phyloP scores from a whole-genome alignment of 805 yeast species.

The Metschnikowia baotianmanensis region DNA sequence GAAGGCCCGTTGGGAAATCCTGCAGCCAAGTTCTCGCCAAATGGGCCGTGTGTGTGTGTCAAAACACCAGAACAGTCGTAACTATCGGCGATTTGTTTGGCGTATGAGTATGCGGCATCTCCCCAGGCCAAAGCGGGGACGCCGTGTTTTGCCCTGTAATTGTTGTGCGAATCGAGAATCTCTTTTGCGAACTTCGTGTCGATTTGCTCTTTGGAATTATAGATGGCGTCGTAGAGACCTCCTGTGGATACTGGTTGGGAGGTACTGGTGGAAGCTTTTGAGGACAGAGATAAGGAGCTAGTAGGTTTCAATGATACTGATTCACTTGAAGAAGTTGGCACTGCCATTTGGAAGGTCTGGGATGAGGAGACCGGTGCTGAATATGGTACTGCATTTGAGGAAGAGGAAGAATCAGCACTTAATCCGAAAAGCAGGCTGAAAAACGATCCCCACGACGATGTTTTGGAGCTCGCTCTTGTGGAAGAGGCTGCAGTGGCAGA shows the following conservation, averaged over 20 bases:
- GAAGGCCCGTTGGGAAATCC: constrained; percentile 30
- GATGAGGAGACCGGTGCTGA: background rate
- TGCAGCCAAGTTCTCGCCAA: constrained; percentile 42
- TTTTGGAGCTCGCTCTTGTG: background rate
- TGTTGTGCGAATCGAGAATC: constrained; percentile 34
- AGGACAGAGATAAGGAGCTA: background rate
- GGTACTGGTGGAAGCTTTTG: constrained; percentile 1
- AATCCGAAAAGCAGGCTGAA: constrained; percentile 8
- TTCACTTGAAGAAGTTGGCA: too few relatives aligned
- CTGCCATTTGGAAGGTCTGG: too few relatives aligned
- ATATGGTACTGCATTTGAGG: background rate
- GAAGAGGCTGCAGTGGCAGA: background rate
- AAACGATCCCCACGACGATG: constrained; percentile 5
- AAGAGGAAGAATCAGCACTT: background rate
- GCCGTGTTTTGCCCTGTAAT: constrained; percentile 30
- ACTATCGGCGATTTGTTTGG: constrained; percentile 32
- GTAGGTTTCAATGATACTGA: too few relatives aligned
- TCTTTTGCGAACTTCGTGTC: constrained; percentile 29
- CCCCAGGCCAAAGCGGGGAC: constrained; percentile 33
- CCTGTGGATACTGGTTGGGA: constrained; percentile 9
- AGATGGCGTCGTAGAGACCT: constrained; percentile 20
- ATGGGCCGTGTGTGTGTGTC: constrained; percentile 37
- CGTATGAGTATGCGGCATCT: constrained; percentile 30
- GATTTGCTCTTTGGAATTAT: constrained; percentile 21
- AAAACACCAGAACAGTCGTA: constrained; percentile 38